A percentile compares a stretch with the other conserved stretches of the same genome.
phyloP scores from a whole-genome alignment of 441 rosid species.

The Theobroma grandiflorum region DNA sequence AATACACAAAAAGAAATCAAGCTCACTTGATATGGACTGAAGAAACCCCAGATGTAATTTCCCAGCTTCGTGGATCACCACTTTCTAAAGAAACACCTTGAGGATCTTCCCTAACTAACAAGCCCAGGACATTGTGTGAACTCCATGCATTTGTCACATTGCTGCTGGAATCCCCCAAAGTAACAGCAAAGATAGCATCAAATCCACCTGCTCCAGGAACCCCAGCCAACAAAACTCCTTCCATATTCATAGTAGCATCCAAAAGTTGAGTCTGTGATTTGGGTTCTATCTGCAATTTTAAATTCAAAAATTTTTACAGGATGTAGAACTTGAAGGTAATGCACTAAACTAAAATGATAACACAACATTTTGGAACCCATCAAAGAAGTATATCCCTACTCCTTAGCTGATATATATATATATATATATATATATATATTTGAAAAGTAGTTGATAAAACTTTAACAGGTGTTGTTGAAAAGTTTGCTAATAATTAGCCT shows the following conservation, averaged over 20 bases:
- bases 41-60: conserved; percentile 66
- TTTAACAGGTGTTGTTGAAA: not conserved
- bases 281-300: conserved; percentile 85
- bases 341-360: not conserved
- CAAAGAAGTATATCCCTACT: not conserved
- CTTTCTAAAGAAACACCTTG: conserved; percentile 78
- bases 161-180: conserved; percentile 72
- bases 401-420: not conserved
- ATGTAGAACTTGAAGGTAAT: not conserved
- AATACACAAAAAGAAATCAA: conserved; percentile 31
- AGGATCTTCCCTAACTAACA: conserved; percentile 94
- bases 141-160: conserved; percentile 74
- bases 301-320: not conserved
- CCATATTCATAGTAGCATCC: conserved; percentile 81
- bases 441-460: not conserved
- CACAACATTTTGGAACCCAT: not conserved
- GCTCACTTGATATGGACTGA: conserved; percentile 56
- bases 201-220: conserved; percentile 99
- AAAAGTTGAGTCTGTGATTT: conserved; percentile 79
- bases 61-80: conserved; percentile 72
- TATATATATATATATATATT: too few relatives aligned
- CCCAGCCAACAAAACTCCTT: conserved; percentile 92
- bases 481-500: not conserved
- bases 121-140: conserved; percentile 71
- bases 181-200: conserved; percentile 86